Conservation (phyloP, 148 eudicot species). For the Cornus controversa region DNA sequence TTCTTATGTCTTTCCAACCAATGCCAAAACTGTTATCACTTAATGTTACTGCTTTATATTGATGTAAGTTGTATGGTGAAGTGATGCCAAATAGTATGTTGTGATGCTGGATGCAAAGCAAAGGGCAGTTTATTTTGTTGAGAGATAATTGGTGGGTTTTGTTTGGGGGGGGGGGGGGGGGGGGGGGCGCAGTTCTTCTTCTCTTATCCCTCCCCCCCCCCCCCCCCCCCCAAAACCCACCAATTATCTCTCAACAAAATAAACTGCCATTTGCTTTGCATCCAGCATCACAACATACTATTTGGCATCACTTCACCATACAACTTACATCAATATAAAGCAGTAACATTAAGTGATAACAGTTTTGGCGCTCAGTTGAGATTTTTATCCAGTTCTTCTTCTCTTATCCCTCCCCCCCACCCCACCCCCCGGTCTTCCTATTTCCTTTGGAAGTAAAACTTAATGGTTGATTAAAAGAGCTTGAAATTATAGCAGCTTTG, state of each 20-base stretch:
- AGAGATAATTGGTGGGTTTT: neutral
- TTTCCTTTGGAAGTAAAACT: neutral
- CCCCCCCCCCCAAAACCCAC: neutral
- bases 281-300: neutral
- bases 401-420: no score
- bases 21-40: neutral
- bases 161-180: neutral
- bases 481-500: neutral
- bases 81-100: no score
- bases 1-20: neutral
- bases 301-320: no score
- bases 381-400: neutral
- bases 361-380: neutral
- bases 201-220: no score
- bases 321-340: no score
- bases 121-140: neutral
- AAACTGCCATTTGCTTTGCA: neutral
- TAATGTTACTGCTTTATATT: neutral
- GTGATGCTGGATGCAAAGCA: neutral
- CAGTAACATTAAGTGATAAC: neutral
- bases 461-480: neutral
- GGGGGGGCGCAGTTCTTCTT: no score
- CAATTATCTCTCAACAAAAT: neutral
- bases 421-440: no score
- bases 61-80: no score